Evolutionary conservation across 768 basidiomycete species (phyloP).

Genomic region (Mrakia frigida): DNA sequence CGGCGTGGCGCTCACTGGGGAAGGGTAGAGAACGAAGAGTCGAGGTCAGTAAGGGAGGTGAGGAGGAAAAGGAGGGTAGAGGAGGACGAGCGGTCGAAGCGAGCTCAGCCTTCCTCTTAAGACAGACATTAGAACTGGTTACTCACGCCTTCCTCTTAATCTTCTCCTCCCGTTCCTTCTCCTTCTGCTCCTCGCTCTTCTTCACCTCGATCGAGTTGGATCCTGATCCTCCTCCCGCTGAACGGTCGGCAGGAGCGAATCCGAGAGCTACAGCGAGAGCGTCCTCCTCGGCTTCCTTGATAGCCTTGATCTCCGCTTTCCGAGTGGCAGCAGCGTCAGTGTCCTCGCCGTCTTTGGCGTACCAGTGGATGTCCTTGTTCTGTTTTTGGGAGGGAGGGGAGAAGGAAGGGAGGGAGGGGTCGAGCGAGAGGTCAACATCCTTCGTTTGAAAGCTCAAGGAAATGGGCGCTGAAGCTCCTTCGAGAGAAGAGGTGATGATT

Average conservation of each 20-base stretch:
- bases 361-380: slow-evolving; percentile 34
- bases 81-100: neutral
- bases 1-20: slow-evolving; percentile 16
- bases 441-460: too few species aligned
- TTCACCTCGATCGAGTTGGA: slow-evolving; percentile 9
- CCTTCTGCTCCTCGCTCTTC: slow-evolving; percentile 15
- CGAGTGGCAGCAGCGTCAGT: slow-evolving; percentile 16
- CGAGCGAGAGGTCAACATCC: neutral
- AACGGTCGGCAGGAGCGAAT: slow-evolving; percentile 24
- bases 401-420: neutral
- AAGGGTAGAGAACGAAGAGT: neutral
- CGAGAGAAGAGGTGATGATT: too few species aligned
- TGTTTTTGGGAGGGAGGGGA: neutral
- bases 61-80: neutral
- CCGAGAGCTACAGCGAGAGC: slow-evolving; percentile 29
- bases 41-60: neutral
- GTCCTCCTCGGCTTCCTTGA: slow-evolving; percentile 34
- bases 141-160: slow-evolving; percentile 23
- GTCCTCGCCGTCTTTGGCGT: slow-evolving; percentile 26
- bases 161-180: slow-evolving; percentile 15
- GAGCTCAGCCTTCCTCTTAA: neutral
- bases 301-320: slow-evolving; percentile 23
- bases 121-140: neutral
- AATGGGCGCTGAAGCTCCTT: too few species aligned
- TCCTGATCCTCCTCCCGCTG: slow-evolving; percentile 3